Evolutionary conservation across 225 moss, liverwort and hornwort genomes (phyloP), one percentile per base, ranked within the genome.

Genomic region (Rhytidiadelphus loreus): DNA sequence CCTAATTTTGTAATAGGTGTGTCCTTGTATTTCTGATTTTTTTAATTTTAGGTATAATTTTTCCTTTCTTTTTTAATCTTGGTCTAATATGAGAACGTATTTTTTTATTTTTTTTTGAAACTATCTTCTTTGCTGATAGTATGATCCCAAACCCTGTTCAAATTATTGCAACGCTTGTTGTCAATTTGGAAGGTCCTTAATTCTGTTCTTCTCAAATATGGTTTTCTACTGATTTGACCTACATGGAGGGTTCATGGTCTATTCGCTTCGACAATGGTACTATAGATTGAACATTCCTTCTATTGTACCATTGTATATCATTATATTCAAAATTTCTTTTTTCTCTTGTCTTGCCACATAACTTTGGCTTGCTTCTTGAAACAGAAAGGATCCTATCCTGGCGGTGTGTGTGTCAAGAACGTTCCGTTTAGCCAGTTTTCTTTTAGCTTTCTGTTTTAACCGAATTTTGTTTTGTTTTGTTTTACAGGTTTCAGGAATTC

Each of bases 401-500:
- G 46, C 29, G 66, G 37, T 59, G 61, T 16, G 53, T 15, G 53
- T 2, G 26, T 19, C 21, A 44, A 44, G 18, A 73, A 72, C 3
- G 19, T 48, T 20, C 10, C 4, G 32, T 46, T 46, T 24, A 24
- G 10, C 17, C 12, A 44, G 8, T 44, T 46, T 26, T 11, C 21
- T 48, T 4, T 48, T 4, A 23, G 52, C 35, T 53, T 35, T 76
- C 23, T 23, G 35, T 21, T 18, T 23, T 5, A 23, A 52, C 53
- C 23, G 1, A 22, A 35, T 16, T 14, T 24, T 24, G 33, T 77
- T 52, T 22, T 29, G 13, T 56, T 48, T 61, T 13, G 8, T 68
- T 46, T 85, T n/a, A 24, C 89, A 96, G 92, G 91, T 96, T 29
- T 95, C 96, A 57, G 96, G 96, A 75, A 90, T 96, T 57, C 96